Conservation (phyloP, 306 rosid genomes). For the Biancaea sappan region DNA sequence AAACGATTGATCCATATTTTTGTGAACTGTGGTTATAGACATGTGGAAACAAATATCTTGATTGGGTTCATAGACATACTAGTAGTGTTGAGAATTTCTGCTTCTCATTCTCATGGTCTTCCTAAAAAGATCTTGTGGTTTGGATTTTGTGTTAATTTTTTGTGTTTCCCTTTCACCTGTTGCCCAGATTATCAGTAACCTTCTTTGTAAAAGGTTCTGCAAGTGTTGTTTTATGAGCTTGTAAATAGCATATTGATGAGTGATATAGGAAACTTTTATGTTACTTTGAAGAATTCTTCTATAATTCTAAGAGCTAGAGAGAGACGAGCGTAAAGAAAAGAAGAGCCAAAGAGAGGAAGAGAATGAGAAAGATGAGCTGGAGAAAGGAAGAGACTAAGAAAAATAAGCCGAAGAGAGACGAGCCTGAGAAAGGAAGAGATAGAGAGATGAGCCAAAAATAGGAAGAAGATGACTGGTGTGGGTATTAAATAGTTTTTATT, state of each 20-base stretch:
- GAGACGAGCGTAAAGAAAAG: no score
- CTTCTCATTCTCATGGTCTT: not conserved
- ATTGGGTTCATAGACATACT: conserved; percentile 11
- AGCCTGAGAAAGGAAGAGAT: no score
- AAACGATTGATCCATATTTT: not conserved
- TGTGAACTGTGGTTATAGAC: conserved; percentile 9
- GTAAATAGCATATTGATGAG: not conserved
- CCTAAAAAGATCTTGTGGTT: not conserved
- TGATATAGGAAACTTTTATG: not conserved
- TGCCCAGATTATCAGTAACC: not conserved
- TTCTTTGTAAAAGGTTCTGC: not conserved
- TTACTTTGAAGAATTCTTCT: not conserved
- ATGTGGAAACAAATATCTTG: conserved; percentile 21
- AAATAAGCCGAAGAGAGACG: no score
- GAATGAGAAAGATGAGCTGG: no score
- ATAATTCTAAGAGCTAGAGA: no score
- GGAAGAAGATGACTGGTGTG: no score
- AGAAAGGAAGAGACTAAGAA: no score
- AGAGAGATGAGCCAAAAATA: no score
- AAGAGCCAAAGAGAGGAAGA: no score
- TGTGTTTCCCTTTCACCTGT: not conserved
- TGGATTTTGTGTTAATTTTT: not conserved
- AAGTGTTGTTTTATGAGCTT: not conserved
- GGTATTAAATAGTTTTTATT: no score
- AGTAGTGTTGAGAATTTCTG: conserved; percentile 2